Base-by-base conservation (phyloP, 1,284 basidiomycete species). In the Jaminaea rosea region DNA sequence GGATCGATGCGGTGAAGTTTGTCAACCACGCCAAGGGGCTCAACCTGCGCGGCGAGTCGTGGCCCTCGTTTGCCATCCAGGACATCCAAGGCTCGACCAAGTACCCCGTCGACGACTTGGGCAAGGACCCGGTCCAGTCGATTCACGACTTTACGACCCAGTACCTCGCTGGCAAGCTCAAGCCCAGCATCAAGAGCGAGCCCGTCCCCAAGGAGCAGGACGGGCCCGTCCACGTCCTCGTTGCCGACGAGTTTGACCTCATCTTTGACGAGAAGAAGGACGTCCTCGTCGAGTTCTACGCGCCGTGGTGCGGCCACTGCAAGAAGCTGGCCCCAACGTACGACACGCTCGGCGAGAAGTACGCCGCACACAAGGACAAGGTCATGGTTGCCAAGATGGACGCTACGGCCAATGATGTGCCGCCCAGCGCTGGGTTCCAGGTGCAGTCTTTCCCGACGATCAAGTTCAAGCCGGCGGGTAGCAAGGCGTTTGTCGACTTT, bases 1-100 rank as follows among this genome's bases (percentile, higher is more conserved):
- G 85, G 85, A 98, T 99, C 68, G 94, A 99, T 75, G 91, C 88
- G 21, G 78, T 85, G 78, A 91, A 75, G 77, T 99, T 92, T 71
- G 84, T 82, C 69, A 90, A 96, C 70, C 94, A 99, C 79, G 94
- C 86, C 67, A 92, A 91, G 78, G 86, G 87, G 9, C 82, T 99
- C 60, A 96, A 94, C 80, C 80, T 98, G 58, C 73, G 74, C 42
- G 76, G 83, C 62, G 77, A 78, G 55, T 84, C 85, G 69, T 97
- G 90, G 89, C 94, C 94, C 26, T 81, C 84, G 31, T 94, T 98
- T 72, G 91, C 94, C 67, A 79, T 99, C 60, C 94, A 98, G 79
- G 82, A 96, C 69, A 75, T 97, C 47, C 69, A 79, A 52, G 81
- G 83, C 54, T 85, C 87, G 77, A 82, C 88, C 76, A 97, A 98